Evolutionary conservation across 371 early-diverging fungal species (phyloP).

Genomic region (Rhizomucor miehei): DNA sequence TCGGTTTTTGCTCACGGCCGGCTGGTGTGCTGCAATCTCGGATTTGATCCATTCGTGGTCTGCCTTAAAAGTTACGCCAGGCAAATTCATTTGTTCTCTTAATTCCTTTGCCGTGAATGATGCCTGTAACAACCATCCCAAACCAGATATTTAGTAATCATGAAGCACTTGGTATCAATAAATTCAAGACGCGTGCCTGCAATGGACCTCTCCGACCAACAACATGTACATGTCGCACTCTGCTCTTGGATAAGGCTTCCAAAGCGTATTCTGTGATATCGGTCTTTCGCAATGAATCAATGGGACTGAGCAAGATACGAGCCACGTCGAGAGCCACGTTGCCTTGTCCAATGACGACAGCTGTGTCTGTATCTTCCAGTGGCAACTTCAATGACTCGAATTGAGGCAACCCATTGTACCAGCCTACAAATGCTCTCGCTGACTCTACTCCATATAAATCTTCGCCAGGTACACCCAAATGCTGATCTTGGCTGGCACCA

Average conservation of each 20-base stretch:
- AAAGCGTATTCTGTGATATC: constrained; percentile 86
- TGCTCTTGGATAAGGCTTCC: constrained; percentile 64
- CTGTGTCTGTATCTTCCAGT: constrained; percentile 68
- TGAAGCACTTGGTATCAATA: not conserved
- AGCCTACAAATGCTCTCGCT: constrained; percentile 88
- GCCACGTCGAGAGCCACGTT: constrained; percentile 97
- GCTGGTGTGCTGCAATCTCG: constrained; percentile 32
- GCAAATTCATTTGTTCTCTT: constrained; percentile 87
- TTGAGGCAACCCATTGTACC: constrained; percentile 93
- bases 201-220: constrained; percentile 92
- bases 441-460: constrained; percentile 64
- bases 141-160: not conserved
- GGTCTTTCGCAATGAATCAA: constrained; percentile 76
- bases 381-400: constrained; percentile 55
- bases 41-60: constrained; percentile 55
- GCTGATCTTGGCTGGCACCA: constrained; percentile 80
- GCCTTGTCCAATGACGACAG: constrained; percentile 91
- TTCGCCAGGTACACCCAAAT: constrained; percentile 72
- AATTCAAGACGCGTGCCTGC: constrained; percentile 54
- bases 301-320: constrained; percentile 78
- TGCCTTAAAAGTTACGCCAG: constrained; percentile 55
- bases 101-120: constrained; percentile 94
- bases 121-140: constrained; percentile 57
- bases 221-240: constrained; percentile 78
- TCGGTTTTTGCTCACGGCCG: constrained; percentile 51